A percentile compares a stretch with the other conserved stretches of the same genome.
These are phyloP conservation scores for Rusavskia elegans DNA, from an alignment of 495 filamentous ascomycete species.

Conservation along the genomic window DNA sequence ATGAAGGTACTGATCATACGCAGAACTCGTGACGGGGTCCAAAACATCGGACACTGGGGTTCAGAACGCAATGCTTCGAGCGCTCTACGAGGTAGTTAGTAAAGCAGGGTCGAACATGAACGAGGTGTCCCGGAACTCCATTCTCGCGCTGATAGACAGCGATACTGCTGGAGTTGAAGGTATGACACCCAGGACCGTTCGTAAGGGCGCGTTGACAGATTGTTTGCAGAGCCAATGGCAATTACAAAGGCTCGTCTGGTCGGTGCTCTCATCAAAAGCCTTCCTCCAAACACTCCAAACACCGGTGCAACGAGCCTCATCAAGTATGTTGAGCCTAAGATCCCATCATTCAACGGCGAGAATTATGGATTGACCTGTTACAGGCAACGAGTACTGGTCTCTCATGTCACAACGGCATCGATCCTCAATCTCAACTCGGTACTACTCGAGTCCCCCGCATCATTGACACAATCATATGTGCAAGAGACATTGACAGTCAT, in stretches of 20 bases:
- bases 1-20: not conserved
- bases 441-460: conserved; percentile 57
- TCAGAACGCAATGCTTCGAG: conserved; percentile 92
- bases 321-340: conserved; percentile 32
- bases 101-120: conserved; percentile 92
- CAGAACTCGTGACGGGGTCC: conserved; percentile 78
- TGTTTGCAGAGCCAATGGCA: conserved; percentile 41
- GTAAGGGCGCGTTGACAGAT: not conserved
- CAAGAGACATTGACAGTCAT: conserved; percentile 61
- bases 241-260: conserved; percentile 83
- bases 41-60: conserved; percentile 83
- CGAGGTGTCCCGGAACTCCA: conserved; percentile 64
- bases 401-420: conserved; percentile 48
- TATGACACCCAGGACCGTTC: conserved; percentile 7
- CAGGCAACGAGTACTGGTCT: conserved; percentile 57
- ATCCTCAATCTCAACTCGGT: conserved; percentile 79
- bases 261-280: conserved; percentile 71
- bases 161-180: conserved; percentile 59
- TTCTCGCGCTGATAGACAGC: conserved; percentile 74
- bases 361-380: not conserved
- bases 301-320: conserved; percentile 52
- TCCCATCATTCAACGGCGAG: not conserved
- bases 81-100: conserved; percentile 86
- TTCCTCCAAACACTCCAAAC: conserved; percentile 37
- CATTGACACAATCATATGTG: conserved; percentile 47